A percentile compares a stretch with the other conserved stretches of the same genome.
These are phyloP conservation scores for Globisporangium orthogonon DNA, from an alignment of 352 stramenopile genomes.

Conservation along the genomic window DNA sequence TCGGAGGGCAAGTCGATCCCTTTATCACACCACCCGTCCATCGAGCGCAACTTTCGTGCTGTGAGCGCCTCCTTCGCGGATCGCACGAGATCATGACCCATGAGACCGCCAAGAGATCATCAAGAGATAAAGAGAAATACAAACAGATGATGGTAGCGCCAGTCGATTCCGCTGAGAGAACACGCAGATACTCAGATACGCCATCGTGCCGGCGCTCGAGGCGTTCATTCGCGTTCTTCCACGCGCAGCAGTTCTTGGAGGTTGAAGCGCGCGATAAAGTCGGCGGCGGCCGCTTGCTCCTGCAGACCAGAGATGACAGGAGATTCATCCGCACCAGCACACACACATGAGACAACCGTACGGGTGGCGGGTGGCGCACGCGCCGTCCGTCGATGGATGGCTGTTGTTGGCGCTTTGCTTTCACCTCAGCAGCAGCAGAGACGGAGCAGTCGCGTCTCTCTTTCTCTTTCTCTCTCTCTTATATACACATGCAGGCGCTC, in stretches of 20 bases:
- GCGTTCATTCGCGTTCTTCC: slow-evolving; percentile 12
- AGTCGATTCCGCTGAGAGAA: too few species aligned
- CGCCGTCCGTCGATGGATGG: neutral
- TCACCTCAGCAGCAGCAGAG: neutral
- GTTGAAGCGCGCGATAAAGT: slow-evolving; percentile 70
- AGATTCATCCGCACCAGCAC: neutral
- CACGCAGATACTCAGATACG: too few species aligned
- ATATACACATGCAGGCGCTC: neutral
- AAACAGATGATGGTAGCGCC: neutral
- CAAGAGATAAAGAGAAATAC: neutral
- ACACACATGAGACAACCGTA: neutral
- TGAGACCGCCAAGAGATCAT: neutral
- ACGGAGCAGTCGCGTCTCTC: slow-evolving; percentile 3
- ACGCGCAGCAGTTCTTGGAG: slow-evolving; percentile 54
- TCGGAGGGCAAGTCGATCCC: too few species aligned
- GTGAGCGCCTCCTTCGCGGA: neutral
- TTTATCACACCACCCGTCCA: neutral
- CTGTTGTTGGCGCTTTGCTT: neutral
- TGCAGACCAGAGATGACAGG: slow-evolving; percentile 5
- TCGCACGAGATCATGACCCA: neutral
- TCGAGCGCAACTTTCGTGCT: neutral
- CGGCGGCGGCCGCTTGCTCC: slow-evolving; percentile 39
- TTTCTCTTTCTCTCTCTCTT: neutral
- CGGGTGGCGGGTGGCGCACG: neutral
- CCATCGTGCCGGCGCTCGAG: neutral